These are phyloP conservation scores for Schwanniomyces vanrijiae DNA, from an alignment of 805 yeast species.

Conservation along the genomic window DNA sequence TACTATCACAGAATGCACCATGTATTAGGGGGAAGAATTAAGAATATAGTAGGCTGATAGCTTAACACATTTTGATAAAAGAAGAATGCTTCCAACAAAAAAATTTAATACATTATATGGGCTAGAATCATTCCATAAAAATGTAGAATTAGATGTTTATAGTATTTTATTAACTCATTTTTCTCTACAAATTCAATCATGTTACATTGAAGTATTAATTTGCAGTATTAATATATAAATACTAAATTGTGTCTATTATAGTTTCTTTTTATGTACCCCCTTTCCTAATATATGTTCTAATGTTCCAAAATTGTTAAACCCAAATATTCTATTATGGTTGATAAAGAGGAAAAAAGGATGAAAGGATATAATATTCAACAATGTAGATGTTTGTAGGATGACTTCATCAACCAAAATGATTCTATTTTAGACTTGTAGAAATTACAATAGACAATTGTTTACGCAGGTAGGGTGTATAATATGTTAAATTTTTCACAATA, in stretches of 20 bases:
- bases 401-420: neutral
- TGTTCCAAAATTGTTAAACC: too few species aligned
- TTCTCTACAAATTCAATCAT: too few species aligned
- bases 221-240: too few species aligned
- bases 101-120: neutral
- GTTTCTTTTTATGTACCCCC: too few species aligned
- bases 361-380: neutral
- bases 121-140: neutral
- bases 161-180: too few species aligned
- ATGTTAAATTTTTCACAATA: slow-evolving; percentile 29
- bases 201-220: too few species aligned
- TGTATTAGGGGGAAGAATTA: neutral
- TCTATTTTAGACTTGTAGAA: neutral
- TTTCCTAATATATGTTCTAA: too few species aligned
- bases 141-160: too few species aligned
- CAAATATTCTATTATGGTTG: too few species aligned
- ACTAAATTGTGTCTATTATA: too few species aligned
- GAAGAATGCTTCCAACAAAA: neutral
- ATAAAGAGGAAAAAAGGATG: too few species aligned
- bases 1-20: neutral
- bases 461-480: neutral
- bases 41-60: neutral
- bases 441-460: neutral
- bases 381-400: too few species aligned
- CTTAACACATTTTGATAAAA: neutral